phyloP scores from a whole-genome alignment of 305 asterid genomes.

The Solanum hybrid region DNA sequence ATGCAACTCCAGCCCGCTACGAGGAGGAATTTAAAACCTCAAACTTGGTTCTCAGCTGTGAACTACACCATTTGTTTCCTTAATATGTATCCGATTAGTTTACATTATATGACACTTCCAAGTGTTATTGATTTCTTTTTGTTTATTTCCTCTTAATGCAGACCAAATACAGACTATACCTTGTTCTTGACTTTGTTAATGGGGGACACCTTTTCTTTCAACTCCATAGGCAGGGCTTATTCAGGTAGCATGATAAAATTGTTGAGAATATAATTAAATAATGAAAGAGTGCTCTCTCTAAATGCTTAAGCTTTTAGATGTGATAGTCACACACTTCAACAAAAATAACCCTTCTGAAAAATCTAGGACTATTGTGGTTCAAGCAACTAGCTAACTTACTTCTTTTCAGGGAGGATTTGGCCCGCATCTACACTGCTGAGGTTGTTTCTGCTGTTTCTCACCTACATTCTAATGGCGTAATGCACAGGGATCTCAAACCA shows the following conservation, averaged over 20 bases:
- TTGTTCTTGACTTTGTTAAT: conserved; percentile 81
- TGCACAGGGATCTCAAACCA: conserved; percentile 97
- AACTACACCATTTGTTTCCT: not conserved
- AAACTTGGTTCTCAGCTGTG: not conserved
- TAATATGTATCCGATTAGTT: not conserved
- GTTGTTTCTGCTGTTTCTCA: conserved; percentile 79
- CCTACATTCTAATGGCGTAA: conserved; percentile 76
- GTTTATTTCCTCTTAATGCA: conserved; percentile 16
- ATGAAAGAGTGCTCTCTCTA: no score
- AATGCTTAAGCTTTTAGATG: no score
- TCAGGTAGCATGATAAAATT: conserved; percentile 36
- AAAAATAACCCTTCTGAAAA: not conserved
- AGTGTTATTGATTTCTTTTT: not conserved
- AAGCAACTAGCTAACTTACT: not conserved
- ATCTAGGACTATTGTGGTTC: not conserved
- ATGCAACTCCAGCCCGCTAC: not conserved
- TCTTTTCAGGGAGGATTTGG: conserved; percentile 72
- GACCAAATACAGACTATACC: conserved; percentile 84
- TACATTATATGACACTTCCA: not conserved
- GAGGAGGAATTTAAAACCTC: not conserved
- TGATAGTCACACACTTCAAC: no score
- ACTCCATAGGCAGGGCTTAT: conserved; percentile 79
- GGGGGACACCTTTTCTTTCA: conserved; percentile 98
- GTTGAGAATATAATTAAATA: no score
- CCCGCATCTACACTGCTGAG: conserved; percentile 74